Evolutionary conservation across 2,329 filamentous ascomycete species (phyloP), one percentile per base, ranked within the genome.

Genomic region (Calonectria crousiana): DNA sequence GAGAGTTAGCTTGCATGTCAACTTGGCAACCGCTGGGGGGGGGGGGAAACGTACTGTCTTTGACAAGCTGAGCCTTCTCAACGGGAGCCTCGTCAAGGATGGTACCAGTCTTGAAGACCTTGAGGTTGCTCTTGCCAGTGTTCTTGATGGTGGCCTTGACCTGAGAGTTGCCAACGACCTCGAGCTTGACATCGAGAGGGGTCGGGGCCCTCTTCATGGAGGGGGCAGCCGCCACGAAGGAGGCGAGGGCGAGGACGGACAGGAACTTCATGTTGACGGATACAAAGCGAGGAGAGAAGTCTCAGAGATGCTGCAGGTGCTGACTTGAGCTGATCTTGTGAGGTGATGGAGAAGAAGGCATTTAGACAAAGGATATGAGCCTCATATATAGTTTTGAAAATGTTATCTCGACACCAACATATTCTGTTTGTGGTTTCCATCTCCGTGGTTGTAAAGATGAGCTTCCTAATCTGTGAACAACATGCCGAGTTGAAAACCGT

Each of bases 141-240:
- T 91, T 91, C 76, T 87, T 90, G 74, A 91, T 84, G 58, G 84
- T 83, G 36, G 89, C 88, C 83, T 89, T 90, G 76, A 91, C 85
- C 69, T 84, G 85, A 20, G 88, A 87, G 83, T 91, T 90, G 72
- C 87, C 87, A 26, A 86, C 81, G 77, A 87, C 84, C 81, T 88
- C 83, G 71, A 90, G 85, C 80, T 87, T 83, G 74, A 88, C 86
- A 26, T 87, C 83, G 58, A 88, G 82, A 69, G 86, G 84, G 79
- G 79, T 84, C 78, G 78, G 87, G 79, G 83, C 56, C 38, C 56
- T 74, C 6, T 75, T 71, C 67, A 72, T 60, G 32, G 79, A 72
- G 41, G 79, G 79, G 49, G 77, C 77, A 71, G 79, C 79, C 30
- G 75, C 36, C 68, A 74, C 78, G 72, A 80, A 60, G 6, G 79